A percentile compares a stretch with the other conserved stretches of the same genome.
Evolutionary conservation across 176 grass and related monocot species (phyloP).

Genomic region (Typha latifolia): DNA sequence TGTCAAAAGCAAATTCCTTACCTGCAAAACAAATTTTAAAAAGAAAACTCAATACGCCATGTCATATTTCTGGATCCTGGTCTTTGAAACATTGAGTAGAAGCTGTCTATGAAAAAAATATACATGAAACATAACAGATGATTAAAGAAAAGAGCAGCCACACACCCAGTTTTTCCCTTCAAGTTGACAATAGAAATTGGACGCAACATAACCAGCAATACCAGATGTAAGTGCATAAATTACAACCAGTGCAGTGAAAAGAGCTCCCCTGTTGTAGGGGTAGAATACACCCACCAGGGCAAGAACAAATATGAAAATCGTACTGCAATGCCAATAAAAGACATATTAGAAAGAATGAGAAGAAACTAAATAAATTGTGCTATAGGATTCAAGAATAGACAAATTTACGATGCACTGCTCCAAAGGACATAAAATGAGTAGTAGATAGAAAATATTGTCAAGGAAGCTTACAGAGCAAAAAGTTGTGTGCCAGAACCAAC

Average conservation of each 20-base stretch:
- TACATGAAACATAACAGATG: neutral
- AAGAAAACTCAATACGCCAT: slow-evolving; percentile 1
- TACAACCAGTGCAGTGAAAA: slow-evolving; percentile 15
- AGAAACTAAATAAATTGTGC: neutral
- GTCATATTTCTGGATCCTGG: neutral
- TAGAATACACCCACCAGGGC: slow-evolving; percentile 11
- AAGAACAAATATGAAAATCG: slow-evolving; percentile 9
- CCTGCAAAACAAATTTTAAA: slow-evolving; percentile 7
- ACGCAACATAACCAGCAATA: slow-evolving; percentile 9
- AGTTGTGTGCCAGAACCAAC: slow-evolving; percentile 9
- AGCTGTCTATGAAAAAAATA: too few relatives aligned
- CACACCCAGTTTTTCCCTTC: slow-evolving; percentile 7
- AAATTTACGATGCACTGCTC: neutral
- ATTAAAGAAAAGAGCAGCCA: neutral
- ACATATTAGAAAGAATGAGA: neutral
- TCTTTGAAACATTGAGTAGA: neutral
- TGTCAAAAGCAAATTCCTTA: slow-evolving; percentile 8
- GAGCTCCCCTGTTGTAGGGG: slow-evolving; percentile 8
- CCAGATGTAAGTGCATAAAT: slow-evolving; percentile 14
- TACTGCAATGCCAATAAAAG: slow-evolving; percentile 4
- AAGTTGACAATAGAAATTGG: slow-evolving; percentile 2
- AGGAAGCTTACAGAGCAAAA: slow-evolving; percentile 10
- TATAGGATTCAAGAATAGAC: neutral
- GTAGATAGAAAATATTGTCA: neutral
- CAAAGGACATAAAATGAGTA: neutral